Evolutionary conservation across 768 basidiomycete species (phyloP).

Genomic region (Tephrocybe sp.): DNA sequence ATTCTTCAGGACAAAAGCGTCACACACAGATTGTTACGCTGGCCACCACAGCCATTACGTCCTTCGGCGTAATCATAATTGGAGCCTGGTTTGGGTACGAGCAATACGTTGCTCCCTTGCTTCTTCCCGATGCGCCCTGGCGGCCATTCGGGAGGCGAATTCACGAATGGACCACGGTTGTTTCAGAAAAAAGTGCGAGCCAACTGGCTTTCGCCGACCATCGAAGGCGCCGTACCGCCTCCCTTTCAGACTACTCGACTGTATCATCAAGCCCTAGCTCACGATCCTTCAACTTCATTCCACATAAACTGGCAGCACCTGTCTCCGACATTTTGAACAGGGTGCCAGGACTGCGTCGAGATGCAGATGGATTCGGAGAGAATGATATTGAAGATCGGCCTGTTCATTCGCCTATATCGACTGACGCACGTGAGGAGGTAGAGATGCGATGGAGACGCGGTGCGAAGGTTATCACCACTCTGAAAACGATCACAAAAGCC

Average conservation of each 20-base stretch:
- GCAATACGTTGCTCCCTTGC: conserved; percentile 14
- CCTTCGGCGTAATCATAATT: conserved; percentile 12
- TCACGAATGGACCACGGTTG: conserved; percentile 2
- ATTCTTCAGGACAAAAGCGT: conserved; percentile 9
- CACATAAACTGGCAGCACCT: conserved; percentile 1
- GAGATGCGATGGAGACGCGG: background rate
- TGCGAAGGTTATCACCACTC: background rate
- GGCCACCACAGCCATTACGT: conserved; percentile 10
- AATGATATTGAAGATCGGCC: background rate
- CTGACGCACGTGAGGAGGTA: background rate
- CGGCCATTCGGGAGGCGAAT: background rate
- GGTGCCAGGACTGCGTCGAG: background rate
- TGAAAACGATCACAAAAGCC: background rate
- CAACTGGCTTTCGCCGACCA: background rate
- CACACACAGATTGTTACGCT: conserved; percentile 15
- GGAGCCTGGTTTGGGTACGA: conserved; percentile 17
- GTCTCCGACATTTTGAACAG: conserved; percentile 1
- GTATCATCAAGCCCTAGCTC: conserved; percentile 1
- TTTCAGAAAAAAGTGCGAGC: background rate
- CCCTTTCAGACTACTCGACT: conserved; percentile 8
- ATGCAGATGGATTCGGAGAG: background rate
- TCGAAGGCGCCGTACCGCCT: conserved; percentile 2
- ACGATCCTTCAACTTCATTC: conserved; percentile 6
- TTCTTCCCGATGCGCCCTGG: conserved; percentile 6
- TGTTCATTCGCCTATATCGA: background rate